Evolutionary conservation across 1,284 basidiomycete species (phyloP).

Genomic region (Chalciporus piperatoides): DNA sequence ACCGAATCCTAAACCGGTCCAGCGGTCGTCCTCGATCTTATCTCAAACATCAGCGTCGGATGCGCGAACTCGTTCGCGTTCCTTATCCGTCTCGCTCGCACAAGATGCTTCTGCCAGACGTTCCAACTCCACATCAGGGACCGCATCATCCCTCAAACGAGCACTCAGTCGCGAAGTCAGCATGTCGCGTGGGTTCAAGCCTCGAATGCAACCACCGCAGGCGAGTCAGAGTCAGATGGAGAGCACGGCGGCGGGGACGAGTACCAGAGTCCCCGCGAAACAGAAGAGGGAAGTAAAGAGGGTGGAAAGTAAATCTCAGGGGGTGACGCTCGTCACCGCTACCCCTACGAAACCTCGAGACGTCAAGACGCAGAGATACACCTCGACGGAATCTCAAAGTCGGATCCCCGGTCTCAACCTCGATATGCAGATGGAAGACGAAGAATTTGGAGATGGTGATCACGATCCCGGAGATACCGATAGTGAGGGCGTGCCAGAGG

Average conservation of each 20-base stretch:
- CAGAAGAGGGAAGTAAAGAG: constrained; percentile 9
- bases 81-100: constrained; percentile 61
- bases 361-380: not conserved
- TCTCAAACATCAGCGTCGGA: constrained; percentile 18
- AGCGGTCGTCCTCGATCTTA: constrained; percentile 21
- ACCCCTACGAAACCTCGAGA: constrained; percentile 49
- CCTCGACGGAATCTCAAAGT: constrained; percentile 7
- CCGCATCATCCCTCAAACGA: constrained; percentile 42
- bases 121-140: constrained; percentile 33
- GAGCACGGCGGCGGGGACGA: not conserved
- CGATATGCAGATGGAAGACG: constrained; percentile 1
- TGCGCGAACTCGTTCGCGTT: constrained; percentile 52
- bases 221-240: constrained; percentile 6
- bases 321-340: constrained; percentile 53
- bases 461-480: constrained; percentile 2
- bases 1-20: constrained; percentile 7
- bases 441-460: not conserved
- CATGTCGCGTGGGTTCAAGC: constrained; percentile 67
- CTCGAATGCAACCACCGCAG: constrained; percentile 17
- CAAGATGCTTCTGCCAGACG: constrained; percentile 47
- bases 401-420: constrained; percentile 3
- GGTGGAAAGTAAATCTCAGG: constrained; percentile 21
- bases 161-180: constrained; percentile 62
- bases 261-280: constrained; percentile 9
- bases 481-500: constrained; percentile 1